A percentile compares a stretch with the other conserved stretches of the same genome.
phyloP scores from a whole-genome alignment of 495 filamentous ascomycete genomes.

The Schizothecium vesticola region DNA sequence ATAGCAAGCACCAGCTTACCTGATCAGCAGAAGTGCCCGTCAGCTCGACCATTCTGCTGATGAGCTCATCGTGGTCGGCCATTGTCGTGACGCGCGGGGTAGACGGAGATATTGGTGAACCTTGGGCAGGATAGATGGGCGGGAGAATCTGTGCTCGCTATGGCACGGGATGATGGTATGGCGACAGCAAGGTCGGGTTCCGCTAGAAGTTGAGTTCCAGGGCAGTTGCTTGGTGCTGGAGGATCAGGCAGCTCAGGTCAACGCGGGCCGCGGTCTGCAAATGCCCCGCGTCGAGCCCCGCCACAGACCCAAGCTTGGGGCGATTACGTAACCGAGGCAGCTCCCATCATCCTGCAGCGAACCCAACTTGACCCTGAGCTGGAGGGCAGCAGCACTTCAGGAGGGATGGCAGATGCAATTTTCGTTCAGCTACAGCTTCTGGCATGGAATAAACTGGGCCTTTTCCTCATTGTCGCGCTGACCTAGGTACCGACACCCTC shows the following conservation, averaged over 20 bases:
- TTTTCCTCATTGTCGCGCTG: not conserved
- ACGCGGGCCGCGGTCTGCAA: not conserved
- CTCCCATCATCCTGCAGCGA: not conserved
- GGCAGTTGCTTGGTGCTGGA: not conserved
- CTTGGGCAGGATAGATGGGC: not conserved
- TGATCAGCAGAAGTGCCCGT: constrained; percentile 59
- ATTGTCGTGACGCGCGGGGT: constrained; percentile 23
- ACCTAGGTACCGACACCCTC: not conserved
- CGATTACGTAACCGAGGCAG: constrained; percentile 2
- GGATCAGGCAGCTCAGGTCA: constrained; percentile 10
- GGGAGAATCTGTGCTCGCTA: not conserved
- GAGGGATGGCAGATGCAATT: not conserved
- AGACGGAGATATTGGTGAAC: not conserved
- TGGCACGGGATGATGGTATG: not conserved
- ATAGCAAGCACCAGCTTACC: constrained; percentile 42
- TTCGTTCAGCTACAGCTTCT: not conserved
- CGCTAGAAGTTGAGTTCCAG: not conserved
- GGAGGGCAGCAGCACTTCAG: not conserved
- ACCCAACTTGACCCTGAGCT: not conserved
- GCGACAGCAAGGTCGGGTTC: not conserved
- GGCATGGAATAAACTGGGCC: not conserved
- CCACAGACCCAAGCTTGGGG: not conserved
- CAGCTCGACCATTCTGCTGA: constrained; percentile 67
- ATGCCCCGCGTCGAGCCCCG: constrained; percentile 8
- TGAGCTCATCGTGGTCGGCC: constrained; percentile 60